A percentile compares a stretch with the other conserved stretches of the same genome.
phyloP scores from a whole-genome alignment of 225 moss, liverwort and hornwort genomes.

The Straminergon stramineum region DNA sequence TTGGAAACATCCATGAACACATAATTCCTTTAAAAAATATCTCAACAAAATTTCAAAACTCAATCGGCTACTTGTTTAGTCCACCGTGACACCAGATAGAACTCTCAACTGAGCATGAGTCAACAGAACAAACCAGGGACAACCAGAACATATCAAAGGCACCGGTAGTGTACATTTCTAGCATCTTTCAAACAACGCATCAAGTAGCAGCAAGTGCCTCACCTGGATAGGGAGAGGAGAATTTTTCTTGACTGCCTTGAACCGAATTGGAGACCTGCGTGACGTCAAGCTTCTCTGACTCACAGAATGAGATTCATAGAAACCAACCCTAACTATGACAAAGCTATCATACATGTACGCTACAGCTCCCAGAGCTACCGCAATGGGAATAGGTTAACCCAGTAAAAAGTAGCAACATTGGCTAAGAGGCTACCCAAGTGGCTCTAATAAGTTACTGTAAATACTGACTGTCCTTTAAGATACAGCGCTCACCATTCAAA shows the following conservation, averaged over 20 bases:
- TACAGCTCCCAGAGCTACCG: neutral
- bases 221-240: neutral
- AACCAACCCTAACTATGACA: neutral
- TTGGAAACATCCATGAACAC: neutral
- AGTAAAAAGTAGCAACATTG: neutral
- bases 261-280: neutral
- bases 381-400: neutral
- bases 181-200: neutral
- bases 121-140: neutral
- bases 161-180: neutral
- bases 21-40: neutral
- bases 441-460: neutral
- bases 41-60: neutral
- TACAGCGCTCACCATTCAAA: constrained; percentile 13
- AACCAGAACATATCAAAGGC: neutral
- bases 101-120: neutral
- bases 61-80: neutral
- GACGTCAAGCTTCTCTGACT: neutral
- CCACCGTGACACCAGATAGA: neutral
- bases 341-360: constrained; percentile 2
- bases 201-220: neutral
- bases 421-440: neutral
- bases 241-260: neutral
- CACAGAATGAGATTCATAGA: neutral
- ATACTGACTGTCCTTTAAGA: neutral